Conservation (phyloP, 768 basidiomycete species). For the Asterophora parasitica region DNA sequence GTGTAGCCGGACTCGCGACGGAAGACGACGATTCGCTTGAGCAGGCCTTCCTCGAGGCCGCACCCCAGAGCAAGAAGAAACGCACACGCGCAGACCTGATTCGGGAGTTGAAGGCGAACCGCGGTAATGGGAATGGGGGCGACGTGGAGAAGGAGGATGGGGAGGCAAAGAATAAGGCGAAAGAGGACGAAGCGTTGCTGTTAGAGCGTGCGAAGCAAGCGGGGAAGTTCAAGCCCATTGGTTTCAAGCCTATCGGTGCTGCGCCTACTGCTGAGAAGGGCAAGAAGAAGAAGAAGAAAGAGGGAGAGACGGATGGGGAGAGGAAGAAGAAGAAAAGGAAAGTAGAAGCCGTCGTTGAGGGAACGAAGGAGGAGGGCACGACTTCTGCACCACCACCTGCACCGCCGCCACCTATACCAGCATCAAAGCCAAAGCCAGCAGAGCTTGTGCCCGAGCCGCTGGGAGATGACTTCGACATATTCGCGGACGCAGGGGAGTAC, state of each 20-base stretch:
- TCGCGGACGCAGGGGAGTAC: conserved; percentile 82
- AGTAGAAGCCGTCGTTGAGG: conserved; percentile 55
- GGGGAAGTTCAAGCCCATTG: conserved; percentile 54
- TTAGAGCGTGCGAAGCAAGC: conserved; percentile 43
- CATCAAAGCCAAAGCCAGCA: conserved; percentile 6
- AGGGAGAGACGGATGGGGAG: conserved; percentile 33
- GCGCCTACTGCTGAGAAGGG: conserved; percentile 32
- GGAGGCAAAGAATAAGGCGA: conserved; percentile 20
- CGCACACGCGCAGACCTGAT: conserved; percentile 78
- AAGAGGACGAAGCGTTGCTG: conserved; percentile 25
- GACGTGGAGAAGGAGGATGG: conserved; percentile 12
- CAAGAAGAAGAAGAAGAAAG: conserved; percentile 49
- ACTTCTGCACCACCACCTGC: conserved; percentile 7
- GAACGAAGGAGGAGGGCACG: conserved; percentile 20
- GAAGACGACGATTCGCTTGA: conserved; percentile 84
- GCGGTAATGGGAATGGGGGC: conserved; percentile 22
- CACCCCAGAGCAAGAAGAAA: conserved; percentile 42
- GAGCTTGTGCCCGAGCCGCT: conserved; percentile 33
- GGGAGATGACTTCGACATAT: conserved; percentile 78
- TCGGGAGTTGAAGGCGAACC: conserved; percentile 64
- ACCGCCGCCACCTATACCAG: conserved; percentile 2
- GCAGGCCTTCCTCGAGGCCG: conserved; percentile 55
- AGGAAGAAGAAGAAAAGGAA: conserved; percentile 62
- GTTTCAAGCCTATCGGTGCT: conserved; percentile 60
- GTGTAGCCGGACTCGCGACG: conserved; percentile 40